These are phyloP conservation scores for Metschnikowia lachancei DNA, from an alignment of 805 yeast species.

Conservation along the genomic window DNA sequence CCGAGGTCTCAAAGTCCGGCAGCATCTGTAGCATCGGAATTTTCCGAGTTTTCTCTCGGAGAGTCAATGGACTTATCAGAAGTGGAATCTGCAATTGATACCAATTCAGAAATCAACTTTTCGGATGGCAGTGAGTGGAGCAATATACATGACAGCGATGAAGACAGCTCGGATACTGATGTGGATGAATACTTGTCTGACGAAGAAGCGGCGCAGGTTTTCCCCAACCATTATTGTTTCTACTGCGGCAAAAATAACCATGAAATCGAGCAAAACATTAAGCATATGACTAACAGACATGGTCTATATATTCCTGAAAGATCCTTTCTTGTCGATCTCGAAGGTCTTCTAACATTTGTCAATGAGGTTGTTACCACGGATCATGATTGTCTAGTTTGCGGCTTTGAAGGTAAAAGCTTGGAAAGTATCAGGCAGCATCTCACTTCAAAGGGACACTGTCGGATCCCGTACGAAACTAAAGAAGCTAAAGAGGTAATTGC, in stretches of 20 bases:
- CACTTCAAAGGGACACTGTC: constrained; percentile 44
- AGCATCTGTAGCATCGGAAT: constrained; percentile 51
- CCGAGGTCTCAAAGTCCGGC: constrained; percentile 50
- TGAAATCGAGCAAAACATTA: constrained; percentile 51
- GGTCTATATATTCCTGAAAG: constrained; percentile 48
- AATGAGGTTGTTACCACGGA: constrained; percentile 40
- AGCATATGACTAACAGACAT: constrained; percentile 44
- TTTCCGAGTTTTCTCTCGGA: constrained; percentile 57
- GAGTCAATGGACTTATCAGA: constrained; percentile 27
- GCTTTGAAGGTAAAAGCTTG: constrained; percentile 40
- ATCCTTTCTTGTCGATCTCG: constrained; percentile 34
- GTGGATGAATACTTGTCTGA: constrained; percentile 32
- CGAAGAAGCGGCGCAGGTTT: constrained; percentile 30
- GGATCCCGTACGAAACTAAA: constrained; percentile 43
- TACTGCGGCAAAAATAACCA: constrained; percentile 54
- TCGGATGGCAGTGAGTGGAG: constrained; percentile 23
- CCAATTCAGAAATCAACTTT: constrained; percentile 50
- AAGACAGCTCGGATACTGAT: constrained; percentile 23
- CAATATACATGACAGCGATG: constrained; percentile 16
- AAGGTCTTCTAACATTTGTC: constrained; percentile 38
- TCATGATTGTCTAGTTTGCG: constrained; percentile 45
- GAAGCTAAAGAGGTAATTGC: constrained; percentile 36
- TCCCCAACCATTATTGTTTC: constrained; percentile 52
- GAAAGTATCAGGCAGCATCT: constrained; percentile 46
- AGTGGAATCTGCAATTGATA: constrained; percentile 37